These are phyloP conservation scores for Punica granatum DNA, from an alignment of 345 rosid genomes.

Conservation along the genomic window DNA sequence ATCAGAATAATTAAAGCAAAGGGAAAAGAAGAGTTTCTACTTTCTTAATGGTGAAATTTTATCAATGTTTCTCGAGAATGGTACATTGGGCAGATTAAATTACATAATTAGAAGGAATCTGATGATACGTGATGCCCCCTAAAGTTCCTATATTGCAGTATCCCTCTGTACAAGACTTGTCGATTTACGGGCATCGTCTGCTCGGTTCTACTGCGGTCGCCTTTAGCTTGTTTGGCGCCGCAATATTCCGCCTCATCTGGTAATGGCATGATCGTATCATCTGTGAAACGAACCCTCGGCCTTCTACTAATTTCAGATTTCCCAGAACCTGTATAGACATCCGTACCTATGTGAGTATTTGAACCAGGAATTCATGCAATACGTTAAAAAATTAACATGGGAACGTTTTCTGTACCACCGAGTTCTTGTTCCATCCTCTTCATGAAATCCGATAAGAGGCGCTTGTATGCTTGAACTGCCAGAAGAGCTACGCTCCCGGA, in stretches of 20 bases:
- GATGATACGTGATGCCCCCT: neutral
- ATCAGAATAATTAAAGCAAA: no score
- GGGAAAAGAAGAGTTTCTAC: no score
- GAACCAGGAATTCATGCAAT: neutral
- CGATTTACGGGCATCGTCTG: slow-evolving; percentile 8
- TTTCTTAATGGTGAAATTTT: no score
- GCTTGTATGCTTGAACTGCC: slow-evolving; percentile 52
- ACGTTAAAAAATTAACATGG: neutral
- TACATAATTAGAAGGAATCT: slow-evolving; percentile 3
- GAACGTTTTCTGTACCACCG: slow-evolving; percentile 13
- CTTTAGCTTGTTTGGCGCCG: neutral
- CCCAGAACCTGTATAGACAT: neutral
- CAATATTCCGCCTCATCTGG: neutral
- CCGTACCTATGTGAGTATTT: no score
- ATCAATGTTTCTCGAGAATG: no score
- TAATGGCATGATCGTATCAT: neutral
- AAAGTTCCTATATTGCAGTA: slow-evolving; percentile 5
- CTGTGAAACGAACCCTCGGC: neutral
- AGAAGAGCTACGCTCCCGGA: slow-evolving; percentile 70
- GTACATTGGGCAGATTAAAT: no score
- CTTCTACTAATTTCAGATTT: neutral
- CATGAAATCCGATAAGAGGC: slow-evolving; percentile 71
- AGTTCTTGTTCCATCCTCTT: slow-evolving; percentile 52
- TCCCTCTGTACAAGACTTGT: slow-evolving; percentile 12
- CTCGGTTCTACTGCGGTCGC: neutral